Percentiles rank a stretch among this genome's conserved stretches.
These are phyloP conservation scores for Saxispiralis lemnorum DNA, from an alignment of 495 filamentous ascomycete species.

Conservation along the genomic window DNA sequence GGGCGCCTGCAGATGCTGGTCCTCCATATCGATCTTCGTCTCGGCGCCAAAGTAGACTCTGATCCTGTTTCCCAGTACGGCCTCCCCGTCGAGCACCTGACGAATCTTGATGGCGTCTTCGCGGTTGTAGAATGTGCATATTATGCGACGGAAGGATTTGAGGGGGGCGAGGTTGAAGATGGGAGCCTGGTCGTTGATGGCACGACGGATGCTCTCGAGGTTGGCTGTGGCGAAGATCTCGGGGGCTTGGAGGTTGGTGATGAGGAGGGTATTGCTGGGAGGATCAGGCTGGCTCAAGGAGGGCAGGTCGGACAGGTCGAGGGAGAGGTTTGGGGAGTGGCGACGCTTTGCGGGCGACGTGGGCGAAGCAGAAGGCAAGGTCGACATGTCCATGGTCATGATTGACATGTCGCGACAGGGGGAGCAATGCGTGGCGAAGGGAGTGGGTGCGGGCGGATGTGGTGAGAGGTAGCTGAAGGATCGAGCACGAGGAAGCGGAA, in stretches of 20 bases:
- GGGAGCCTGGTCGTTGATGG: slow-evolving; percentile 48
- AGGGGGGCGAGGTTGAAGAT: slow-evolving; percentile 82
- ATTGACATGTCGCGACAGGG: not conserved
- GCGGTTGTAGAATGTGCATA: slow-evolving; percentile 65
- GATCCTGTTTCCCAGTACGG: slow-evolving; percentile 49
- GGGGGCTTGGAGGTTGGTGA: slow-evolving; percentile 58
- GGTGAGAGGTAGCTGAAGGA: no score
- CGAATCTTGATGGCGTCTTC: slow-evolving; percentile 58
- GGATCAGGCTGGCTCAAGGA: slow-evolving; percentile 60
- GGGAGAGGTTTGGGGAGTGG: slow-evolving; percentile 40
- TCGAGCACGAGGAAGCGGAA: no score
- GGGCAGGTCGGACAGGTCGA: slow-evolving; percentile 70
- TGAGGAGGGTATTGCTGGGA: slow-evolving; percentile 84
- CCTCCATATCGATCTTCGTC: slow-evolving; percentile 47
- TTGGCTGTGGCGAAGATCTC: slow-evolving; percentile 63
- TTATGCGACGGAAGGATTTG: slow-evolving; percentile 78
- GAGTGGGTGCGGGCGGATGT: no score
- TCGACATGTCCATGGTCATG: slow-evolving; percentile 9
- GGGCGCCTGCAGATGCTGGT: slow-evolving; percentile 58
- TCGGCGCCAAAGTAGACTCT: slow-evolving; percentile 79
- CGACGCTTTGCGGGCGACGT: slow-evolving; percentile 1
- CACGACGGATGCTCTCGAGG: slow-evolving; percentile 54
- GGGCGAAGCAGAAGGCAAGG: slow-evolving; percentile 5
- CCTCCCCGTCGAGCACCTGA: slow-evolving; percentile 49
- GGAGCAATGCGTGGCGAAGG: no score